Conservation (phyloP, 1,139 yeast genomes). For the Blastobotrys malaysiensis region DNA sequence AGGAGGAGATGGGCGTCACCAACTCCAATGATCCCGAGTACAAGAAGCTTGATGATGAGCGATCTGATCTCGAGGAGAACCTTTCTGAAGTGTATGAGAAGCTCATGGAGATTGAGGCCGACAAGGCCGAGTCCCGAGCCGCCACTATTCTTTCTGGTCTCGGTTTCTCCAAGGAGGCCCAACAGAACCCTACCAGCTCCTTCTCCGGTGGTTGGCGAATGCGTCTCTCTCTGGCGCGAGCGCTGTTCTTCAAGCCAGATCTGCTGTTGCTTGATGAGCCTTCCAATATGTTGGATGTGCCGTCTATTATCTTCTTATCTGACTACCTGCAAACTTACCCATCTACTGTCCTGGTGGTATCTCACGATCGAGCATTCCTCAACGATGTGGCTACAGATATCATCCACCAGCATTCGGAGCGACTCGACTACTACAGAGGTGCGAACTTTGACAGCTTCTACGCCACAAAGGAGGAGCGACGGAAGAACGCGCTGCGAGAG, state of each 20-base stretch:
- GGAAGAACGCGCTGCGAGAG: slow-evolving; percentile 88
- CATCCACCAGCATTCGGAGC: slow-evolving; percentile 93
- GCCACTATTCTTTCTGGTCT: slow-evolving; percentile 91
- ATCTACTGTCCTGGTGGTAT: slow-evolving; percentile 88
- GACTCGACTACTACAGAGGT: slow-evolving; percentile 93
- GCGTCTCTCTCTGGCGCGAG: slow-evolving; percentile 97
- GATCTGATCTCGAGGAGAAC: slow-evolving; percentile 75
- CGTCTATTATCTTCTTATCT: slow-evolving; percentile 90
- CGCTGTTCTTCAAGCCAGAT: slow-evolving; percentile 95
- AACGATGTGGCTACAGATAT: slow-evolving; percentile 98
- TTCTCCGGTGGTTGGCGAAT: slow-evolving; percentile 99
- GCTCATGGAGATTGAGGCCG: slow-evolving; percentile 88
- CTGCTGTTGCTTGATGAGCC: slow-evolving; percentile 92
- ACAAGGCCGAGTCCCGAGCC: slow-evolving; percentile 95
- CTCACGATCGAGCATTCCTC: slow-evolving; percentile 95
- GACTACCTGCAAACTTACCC: slow-evolving; percentile 85
- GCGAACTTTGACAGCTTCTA: slow-evolving; percentile 90
- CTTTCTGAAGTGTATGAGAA: slow-evolving; percentile 76
- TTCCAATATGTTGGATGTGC: slow-evolving; percentile 99
- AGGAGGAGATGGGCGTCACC: slow-evolving; percentile 47
- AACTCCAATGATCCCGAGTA: slow-evolving; percentile 77
- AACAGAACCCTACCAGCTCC: slow-evolving; percentile 72
- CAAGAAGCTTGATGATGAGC: slow-evolving; percentile 78
- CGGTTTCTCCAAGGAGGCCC: slow-evolving; percentile 89
- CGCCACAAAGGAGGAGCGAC: slow-evolving; percentile 90